These are phyloP conservation scores for Cyphellophora attinorum DNA, from an alignment of 2,329 filamentous ascomycete genomes.

Conservation along the genomic window DNA sequence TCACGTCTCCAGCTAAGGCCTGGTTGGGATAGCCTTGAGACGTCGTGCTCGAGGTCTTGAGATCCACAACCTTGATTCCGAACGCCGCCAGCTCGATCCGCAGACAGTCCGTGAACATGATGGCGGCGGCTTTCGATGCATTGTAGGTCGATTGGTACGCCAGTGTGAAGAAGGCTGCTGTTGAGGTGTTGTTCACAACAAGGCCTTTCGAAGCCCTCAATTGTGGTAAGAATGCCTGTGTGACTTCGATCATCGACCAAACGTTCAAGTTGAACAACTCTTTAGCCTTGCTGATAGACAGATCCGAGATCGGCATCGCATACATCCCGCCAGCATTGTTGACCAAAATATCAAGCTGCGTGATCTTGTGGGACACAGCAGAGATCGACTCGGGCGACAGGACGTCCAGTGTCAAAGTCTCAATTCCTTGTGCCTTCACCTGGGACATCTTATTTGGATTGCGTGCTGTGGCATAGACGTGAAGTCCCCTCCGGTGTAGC, in stretches of 20 bases:
- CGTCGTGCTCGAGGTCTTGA: constrained; percentile 16
- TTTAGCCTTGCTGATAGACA: constrained; percentile 21
- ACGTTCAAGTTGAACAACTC: constrained; percentile 33
- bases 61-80: constrained; percentile 19
- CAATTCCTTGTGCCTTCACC: constrained; percentile 17
- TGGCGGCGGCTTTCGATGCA: constrained; percentile 45
- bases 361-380: constrained; percentile 2
- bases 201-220: constrained; percentile 12
- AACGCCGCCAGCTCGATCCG: constrained; percentile 23
- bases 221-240: constrained; percentile 20
- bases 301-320: constrained; percentile 20
- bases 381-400: constrained; percentile 18
- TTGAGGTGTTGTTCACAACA: constrained; percentile 20
- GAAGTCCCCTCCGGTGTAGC: constrained; percentile 25
- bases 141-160: constrained; percentile 25
- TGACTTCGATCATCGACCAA: constrained; percentile 26
- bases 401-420: constrained; percentile 25
- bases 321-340: constrained; percentile 35
- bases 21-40: constrained; percentile 26
- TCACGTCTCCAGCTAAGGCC: no score
- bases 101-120: constrained; percentile 44
- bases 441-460: constrained; percentile 23
- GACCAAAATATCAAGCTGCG: constrained; percentile 27
- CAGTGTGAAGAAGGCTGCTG: constrained; percentile 15
- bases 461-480: constrained; percentile 34